A percentile compares a stretch with the other conserved stretches of the same genome.
These are phyloP conservation scores for Apostasia ramifera DNA, from an alignment of 106 monocot species.

Conservation along the genomic window DNA sequence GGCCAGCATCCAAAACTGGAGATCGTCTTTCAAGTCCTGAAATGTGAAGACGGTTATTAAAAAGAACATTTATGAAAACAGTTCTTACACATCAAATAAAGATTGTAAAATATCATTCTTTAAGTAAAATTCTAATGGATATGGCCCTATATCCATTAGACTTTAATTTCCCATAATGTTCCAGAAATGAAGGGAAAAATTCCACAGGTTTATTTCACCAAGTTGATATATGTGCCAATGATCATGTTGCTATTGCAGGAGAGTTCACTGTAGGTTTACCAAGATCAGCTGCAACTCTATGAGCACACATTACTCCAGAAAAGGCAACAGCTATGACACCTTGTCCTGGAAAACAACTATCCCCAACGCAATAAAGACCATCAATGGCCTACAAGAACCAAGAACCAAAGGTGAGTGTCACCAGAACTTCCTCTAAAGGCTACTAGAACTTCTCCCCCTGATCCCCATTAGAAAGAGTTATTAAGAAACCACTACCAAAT, in stretches of 20 bases:
- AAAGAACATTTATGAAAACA: no score
- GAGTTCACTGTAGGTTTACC: slow-evolving; percentile 43
- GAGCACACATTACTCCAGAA: slow-evolving; percentile 97
- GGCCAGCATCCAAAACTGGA: slow-evolving; percentile 63
- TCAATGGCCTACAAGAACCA: slow-evolving; percentile 63
- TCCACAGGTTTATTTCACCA: no score
- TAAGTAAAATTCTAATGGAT: no score
- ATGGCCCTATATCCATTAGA: no score
- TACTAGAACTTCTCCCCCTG: neutral
- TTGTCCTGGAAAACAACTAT: slow-evolving; percentile 98
- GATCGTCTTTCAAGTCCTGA: slow-evolving; percentile 74
- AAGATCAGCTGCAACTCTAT: slow-evolving; percentile 97
- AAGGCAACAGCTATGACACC: slow-evolving; percentile 98
- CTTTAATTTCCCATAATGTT: no score
- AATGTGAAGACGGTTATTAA: slow-evolving; percentile 5
- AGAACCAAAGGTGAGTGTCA: neutral
- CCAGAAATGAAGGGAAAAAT: no score
- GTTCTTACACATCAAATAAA: no score
- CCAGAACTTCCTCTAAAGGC: neutral
- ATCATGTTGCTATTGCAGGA: neutral
- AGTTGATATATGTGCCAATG: no score
- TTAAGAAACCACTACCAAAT: neutral
- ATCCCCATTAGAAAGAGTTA: neutral
- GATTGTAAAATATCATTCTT: no score
- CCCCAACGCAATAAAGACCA: slow-evolving; percentile 95